Percentiles rank a stretch among this genome's conserved stretches.
These are phyloP conservation scores for Geoglossum cookeanum DNA, from an alignment of 2,329 filamentous ascomycete species.

Conservation along the genomic window DNA sequence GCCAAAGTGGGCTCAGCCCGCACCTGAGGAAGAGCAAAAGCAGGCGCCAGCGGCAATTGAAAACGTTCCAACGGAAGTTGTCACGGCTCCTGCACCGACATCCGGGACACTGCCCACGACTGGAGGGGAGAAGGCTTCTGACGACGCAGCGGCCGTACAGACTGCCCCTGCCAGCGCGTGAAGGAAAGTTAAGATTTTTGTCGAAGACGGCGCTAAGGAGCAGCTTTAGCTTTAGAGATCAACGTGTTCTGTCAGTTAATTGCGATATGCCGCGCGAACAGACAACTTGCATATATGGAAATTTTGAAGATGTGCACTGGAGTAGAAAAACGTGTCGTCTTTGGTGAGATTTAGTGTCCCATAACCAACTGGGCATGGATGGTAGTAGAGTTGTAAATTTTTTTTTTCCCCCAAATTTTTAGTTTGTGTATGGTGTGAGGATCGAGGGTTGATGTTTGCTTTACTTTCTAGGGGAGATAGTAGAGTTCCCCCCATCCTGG, in stretches of 20 bases:
- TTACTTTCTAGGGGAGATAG: no score
- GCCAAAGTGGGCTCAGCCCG: conserved; percentile 23
- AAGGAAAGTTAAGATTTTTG: background rate
- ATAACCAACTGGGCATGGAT: no score
- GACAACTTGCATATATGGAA: no score
- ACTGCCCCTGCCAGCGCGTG: background rate
- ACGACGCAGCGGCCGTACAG: background rate
- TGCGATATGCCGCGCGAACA: no score
- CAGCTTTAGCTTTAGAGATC: background rate
- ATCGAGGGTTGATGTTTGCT: no score
- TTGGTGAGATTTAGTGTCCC: no score
- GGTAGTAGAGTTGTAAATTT: no score
- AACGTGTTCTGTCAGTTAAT: background rate
- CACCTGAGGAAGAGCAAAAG: conserved; percentile 11
- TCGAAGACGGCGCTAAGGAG: background rate
- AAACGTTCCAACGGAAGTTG: conserved; percentile 2
- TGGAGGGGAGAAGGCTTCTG: background rate
- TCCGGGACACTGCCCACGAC: background rate
- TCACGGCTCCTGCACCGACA: background rate
- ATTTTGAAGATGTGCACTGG: no score
- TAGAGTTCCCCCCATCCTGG: no score
- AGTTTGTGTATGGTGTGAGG: no score
- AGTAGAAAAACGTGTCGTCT: no score
- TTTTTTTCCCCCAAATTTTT: no score
- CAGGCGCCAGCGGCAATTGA: conserved; percentile 13